Evolutionary conservation across 495 filamentous ascomycete genomes (phyloP), one percentile per base, ranked within the genome.

Genomic region (Pseudevernia furfuracea): DNA sequence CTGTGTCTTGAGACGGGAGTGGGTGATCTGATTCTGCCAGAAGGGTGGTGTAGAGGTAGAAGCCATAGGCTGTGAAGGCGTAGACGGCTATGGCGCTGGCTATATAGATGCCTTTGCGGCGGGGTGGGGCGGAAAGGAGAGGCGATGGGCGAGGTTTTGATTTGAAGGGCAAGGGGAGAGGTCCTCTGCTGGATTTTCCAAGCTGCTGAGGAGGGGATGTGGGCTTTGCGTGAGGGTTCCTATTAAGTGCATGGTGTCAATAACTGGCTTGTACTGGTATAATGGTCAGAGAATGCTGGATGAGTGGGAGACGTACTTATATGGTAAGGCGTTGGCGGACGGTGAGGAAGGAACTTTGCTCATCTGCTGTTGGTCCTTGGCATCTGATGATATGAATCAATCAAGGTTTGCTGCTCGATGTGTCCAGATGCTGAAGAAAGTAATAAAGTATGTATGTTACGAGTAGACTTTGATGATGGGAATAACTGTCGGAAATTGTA

Each of bases 21-120:
- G 39, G 41, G 23, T 60, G 37, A 36, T 59, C 19, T 6, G 68
- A 62, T 37, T 68, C 60, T 30, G 69, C 66, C 28, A 72, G 61
- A 69, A 83, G 78, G 0, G 79, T 79, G 38, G 73, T 69, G 68
- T 82, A 85, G 15, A 84, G 72, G 56, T 77, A 84, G 62, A 80
- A 73, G 64, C 75, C 75, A 73, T 86, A 86, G 38, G 74, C 75
- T 66, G 80, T 75, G 8, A 84, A 71, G 19, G 67, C 71, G 37
- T 84, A 79, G 36, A 77, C 70, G 53, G 75, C 73, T 67, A 84
- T 68, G 8, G 79, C 80, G 28, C 66, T 58, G 37, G 70, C 44
- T 19, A 71, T 49, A 55, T 61, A 62, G 25, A 64, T 56, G 23
- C 59, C 65, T 60, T 71, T 74, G n/a, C 60, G 64, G 23, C 64